Evolutionary conservation across 192 early-diverging fungal genomes (phyloP).

Genomic region (Entomortierella beljakovae): DNA sequence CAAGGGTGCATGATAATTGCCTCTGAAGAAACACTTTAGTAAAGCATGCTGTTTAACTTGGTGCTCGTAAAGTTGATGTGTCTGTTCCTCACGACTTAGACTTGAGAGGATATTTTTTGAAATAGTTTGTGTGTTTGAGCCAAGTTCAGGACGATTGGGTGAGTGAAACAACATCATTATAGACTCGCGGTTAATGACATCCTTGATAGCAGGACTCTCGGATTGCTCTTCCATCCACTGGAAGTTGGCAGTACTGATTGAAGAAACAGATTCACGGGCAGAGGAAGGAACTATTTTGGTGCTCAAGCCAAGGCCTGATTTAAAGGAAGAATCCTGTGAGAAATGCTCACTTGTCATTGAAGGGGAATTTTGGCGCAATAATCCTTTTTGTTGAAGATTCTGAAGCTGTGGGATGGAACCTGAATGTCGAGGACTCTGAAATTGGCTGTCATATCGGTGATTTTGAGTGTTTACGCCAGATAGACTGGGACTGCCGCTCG

Average conservation of each 20-base stretch:
- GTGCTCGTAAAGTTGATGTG: conserved; percentile 28
- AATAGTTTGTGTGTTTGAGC: neutral
- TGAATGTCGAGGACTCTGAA: conserved; percentile 19
- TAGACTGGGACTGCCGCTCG: conserved; percentile 15
- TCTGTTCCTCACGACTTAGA: conserved; percentile 19
- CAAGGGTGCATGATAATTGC: conserved; percentile 45
- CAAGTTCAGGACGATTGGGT: conserved; percentile 1
- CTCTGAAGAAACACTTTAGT: conserved; percentile 46
- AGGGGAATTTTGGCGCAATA: neutral
- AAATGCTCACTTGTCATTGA: neutral
- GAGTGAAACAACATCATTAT: conserved; percentile 33
- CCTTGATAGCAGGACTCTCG: neutral
- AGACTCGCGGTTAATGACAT: conserved; percentile 26
- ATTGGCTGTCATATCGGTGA: conserved; percentile 21
- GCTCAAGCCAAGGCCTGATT: neutral
- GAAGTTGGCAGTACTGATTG: conserved; percentile 40
- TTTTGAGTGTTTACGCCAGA: conserved; percentile 19
- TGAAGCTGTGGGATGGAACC: neutral
- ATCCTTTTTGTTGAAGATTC: conserved; percentile 6
- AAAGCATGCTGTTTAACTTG: conserved; percentile 41
- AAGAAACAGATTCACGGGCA: conserved; percentile 29
- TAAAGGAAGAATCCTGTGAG: neutral
- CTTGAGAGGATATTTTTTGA: neutral
- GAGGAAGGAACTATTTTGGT: conserved; percentile 2
- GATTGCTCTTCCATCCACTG: conserved; percentile 45